A percentile compares a stretch with the other conserved stretches of the same genome.
phyloP scores from a whole-genome alignment of 1,284 basidiomycete species.

The Cryptococcus amylolentus region DNA sequence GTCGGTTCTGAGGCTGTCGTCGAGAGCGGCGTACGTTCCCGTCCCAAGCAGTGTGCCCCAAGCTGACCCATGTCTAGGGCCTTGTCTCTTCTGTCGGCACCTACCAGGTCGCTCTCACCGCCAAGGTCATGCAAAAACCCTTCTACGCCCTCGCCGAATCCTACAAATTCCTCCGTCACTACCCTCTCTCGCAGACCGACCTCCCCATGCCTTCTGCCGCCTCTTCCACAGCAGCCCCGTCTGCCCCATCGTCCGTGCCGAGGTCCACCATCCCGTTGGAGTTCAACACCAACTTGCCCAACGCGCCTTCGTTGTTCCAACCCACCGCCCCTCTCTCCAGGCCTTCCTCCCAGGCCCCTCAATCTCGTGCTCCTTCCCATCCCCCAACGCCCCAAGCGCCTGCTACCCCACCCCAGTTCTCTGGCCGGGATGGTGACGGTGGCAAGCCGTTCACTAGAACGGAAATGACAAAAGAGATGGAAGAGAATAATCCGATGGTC shows the following conservation, averaged over 20 bases:
- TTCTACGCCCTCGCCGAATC: constrained; percentile 96
- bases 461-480: constrained; percentile 50
- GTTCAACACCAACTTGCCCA: constrained; percentile 4
- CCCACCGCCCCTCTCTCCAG: constrained; percentile 4
- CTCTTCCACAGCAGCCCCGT: neutral
- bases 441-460: constrained; percentile 3
- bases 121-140: constrained; percentile 89
- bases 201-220: constrained; percentile 58
- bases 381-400: constrained; percentile 9
- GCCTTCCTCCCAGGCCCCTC: constrained; percentile 1
- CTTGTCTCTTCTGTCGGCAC: constrained; percentile 71
- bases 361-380: neutral
- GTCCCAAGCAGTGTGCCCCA: neutral
- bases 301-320: constrained; percentile 28
- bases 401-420: constrained; percentile 5
- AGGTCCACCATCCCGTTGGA: constrained; percentile 3
- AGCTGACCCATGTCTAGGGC: constrained; percentile 10
- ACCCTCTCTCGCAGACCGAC: constrained; percentile 95
- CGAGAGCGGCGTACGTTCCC: constrained; percentile 65
- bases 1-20: constrained; percentile 97
- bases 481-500: constrained; percentile 49
- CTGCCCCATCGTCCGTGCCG: no score
- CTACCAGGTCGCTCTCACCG: constrained; percentile 94
- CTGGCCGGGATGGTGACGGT: neutral
- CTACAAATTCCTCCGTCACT: constrained; percentile 96